Evolutionary conservation across 192 early-diverging fungal genomes (phyloP).

Genomic region (Phycomyces blakesleeanus): DNA sequence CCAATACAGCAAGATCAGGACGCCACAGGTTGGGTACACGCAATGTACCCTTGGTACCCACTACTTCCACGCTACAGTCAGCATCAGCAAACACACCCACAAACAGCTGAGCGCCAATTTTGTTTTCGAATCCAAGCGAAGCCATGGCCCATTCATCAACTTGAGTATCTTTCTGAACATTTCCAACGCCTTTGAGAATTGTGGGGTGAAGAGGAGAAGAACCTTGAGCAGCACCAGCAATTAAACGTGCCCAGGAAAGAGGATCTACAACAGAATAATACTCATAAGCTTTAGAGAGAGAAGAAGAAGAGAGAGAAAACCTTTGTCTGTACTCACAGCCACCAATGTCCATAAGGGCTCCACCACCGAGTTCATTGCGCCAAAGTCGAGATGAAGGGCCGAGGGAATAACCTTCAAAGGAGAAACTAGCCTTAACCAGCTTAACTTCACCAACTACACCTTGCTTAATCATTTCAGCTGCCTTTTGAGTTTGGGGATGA

Average conservation of each 20-base stretch:
- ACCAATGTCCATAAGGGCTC: conserved; percentile 34
- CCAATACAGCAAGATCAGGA: conserved; percentile 28
- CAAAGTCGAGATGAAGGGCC: conserved; percentile 24
- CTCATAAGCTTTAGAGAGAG: background rate
- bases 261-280: conserved; percentile 17
- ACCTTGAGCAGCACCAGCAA: conserved; percentile 21
- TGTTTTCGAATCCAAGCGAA: conserved; percentile 18
- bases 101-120: conserved; percentile 24
- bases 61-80: conserved; percentile 22
- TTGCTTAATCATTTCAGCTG: conserved; percentile 11
- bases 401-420: conserved; percentile 23
- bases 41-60: conserved; percentile 25
- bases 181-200: conserved; percentile 16
- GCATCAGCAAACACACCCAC: conserved; percentile 27
- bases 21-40: conserved; percentile 29
- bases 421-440: conserved; percentile 27
- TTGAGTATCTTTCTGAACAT: conserved; percentile 21
- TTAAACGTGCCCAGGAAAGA: conserved; percentile 28
- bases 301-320: background rate
- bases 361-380: conserved; percentile 35
- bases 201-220: conserved; percentile 14
- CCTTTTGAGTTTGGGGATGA: conserved; percentile 30
- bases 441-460: conserved; percentile 31
- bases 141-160: conserved; percentile 38
- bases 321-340: conserved; percentile 27